Evolutionary conservation across 495 filamentous ascomycete genomes (phyloP).

Genomic region (Lepraria neglecta): DNA sequence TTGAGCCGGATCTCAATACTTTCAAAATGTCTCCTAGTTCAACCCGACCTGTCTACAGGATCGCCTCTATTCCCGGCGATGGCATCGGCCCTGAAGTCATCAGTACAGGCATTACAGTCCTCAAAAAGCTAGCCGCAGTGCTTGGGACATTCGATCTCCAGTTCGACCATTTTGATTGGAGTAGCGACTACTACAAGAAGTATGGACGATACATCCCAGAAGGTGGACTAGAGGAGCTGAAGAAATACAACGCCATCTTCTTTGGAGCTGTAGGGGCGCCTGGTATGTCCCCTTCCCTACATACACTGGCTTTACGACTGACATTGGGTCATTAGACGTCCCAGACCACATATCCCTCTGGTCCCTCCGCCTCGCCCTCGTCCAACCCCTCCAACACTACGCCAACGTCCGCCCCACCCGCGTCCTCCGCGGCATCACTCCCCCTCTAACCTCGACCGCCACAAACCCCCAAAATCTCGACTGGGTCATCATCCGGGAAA

Average conservation of each 20-base stretch:
- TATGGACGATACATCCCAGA: slow-evolving; percentile 50
- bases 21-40: slow-evolving; percentile 12
- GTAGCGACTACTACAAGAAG: slow-evolving; percentile 47
- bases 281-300: neutral
- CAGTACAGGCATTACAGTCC: slow-evolving; percentile 46
- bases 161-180: slow-evolving; percentile 48
- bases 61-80: slow-evolving; percentile 50
- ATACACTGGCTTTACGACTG: neutral
- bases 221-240: slow-evolving; percentile 45
- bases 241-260: slow-evolving; percentile 50
- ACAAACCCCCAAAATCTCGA: slow-evolving; percentile 38
- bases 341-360: slow-evolving; percentile 54
- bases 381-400: slow-evolving; percentile 50
- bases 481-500: slow-evolving; percentile 55
- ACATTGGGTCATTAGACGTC: slow-evolving; percentile 35
- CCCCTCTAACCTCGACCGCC: slow-evolving; percentile 42
- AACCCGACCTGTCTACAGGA: slow-evolving; percentile 32
- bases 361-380: slow-evolving; percentile 49
- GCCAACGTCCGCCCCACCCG: slow-evolving; percentile 52
- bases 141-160: slow-evolving; percentile 38
- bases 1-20: neutral
- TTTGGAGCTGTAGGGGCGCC: slow-evolving; percentile 52
- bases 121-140: slow-evolving; percentile 41
- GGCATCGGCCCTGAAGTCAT: slow-evolving; percentile 53
- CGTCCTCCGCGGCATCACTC: slow-evolving; percentile 44